Conservation (phyloP, 495 filamentous ascomycete species). For the Lophium mytilinum region DNA sequence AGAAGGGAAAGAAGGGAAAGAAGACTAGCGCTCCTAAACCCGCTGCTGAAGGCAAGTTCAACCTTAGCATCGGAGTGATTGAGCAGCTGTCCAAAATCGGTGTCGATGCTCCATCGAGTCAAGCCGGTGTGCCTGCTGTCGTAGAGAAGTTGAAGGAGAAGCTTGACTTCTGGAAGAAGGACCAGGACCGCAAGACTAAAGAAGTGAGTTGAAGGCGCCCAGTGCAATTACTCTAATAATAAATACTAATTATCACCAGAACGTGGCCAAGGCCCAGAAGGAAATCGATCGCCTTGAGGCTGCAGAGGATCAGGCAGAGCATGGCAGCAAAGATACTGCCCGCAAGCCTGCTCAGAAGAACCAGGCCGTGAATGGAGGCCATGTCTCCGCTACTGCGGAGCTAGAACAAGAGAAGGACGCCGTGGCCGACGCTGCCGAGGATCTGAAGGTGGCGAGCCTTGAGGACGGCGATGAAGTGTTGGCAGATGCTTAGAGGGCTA, state of each 20-base stretch:
- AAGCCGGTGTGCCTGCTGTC: constrained; percentile 65
- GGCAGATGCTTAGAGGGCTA: constrained; percentile 9
- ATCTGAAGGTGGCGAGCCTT: constrained; percentile 50
- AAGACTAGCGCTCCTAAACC: constrained; percentile 49
- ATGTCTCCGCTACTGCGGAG: constrained; percentile 45
- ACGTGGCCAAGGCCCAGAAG: constrained; percentile 62
- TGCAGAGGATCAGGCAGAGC: constrained; percentile 35
- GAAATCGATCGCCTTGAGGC: constrained; percentile 58
- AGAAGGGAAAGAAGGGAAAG: constrained; percentile 88
- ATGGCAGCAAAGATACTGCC: constrained; percentile 35
- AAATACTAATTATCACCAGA: constrained; percentile 37
- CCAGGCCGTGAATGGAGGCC: constrained; percentile 43
- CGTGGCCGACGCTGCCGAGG: constrained; percentile 47
- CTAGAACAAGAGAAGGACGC: constrained; percentile 52
- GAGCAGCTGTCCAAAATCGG: constrained; percentile 78
- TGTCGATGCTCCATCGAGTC: constrained; percentile 78
- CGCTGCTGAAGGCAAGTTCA: constrained; percentile 58
- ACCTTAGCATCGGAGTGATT: constrained; percentile 78
- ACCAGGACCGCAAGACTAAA: constrained; percentile 84
- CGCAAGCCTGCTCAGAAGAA: constrained; percentile 48
- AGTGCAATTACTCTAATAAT: background rate
- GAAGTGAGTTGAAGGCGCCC: constrained; percentile 52
- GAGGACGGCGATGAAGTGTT: constrained; percentile 40
- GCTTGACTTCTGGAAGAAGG: constrained; percentile 83
- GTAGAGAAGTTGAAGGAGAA: constrained; percentile 88